Percentiles rank a stretch among this genome's conserved stretches.
These are phyloP conservation scores for Teunomyces stri DNA, from an alignment of 805 yeast genomes.

Conservation along the genomic window DNA sequence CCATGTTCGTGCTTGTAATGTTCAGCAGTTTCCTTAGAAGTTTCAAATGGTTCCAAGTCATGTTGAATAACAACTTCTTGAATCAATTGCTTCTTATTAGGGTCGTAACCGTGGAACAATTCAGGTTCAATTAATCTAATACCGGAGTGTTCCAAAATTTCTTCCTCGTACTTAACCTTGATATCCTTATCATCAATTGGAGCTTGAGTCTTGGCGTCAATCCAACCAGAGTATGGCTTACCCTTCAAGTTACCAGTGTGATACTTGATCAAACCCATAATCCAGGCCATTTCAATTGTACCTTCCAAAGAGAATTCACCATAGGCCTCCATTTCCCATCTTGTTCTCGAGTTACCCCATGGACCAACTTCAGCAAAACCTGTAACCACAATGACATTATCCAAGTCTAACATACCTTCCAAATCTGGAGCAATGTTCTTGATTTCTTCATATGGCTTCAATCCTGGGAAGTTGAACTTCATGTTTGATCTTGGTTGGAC, in stretches of 20 bases:
- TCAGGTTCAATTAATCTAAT: slow-evolving; percentile 96
- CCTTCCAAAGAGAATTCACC: slow-evolving; percentile 98
- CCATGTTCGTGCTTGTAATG: slow-evolving; percentile 94
- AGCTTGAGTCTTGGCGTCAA: slow-evolving; percentile 86
- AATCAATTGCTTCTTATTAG: slow-evolving; percentile 85
- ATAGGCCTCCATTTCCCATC: slow-evolving; percentile 98
- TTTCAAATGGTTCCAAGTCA: slow-evolving; percentile 93
- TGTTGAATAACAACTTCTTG: slow-evolving; percentile 97
- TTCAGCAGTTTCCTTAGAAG: slow-evolving; percentile 92
- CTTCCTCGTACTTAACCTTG: slow-evolving; percentile 85
- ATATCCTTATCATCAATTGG: slow-evolving; percentile 95
- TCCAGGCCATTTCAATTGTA: slow-evolving; percentile 99
- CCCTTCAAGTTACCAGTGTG: slow-evolving; percentile 89
- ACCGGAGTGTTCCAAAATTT: slow-evolving; percentile 91
- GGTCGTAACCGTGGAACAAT: slow-evolving; percentile 90
- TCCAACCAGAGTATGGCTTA: slow-evolving; percentile 94
- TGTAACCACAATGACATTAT: slow-evolving; percentile 88
- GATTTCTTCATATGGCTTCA: slow-evolving; percentile 74
- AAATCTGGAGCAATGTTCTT: slow-evolving; percentile 68
- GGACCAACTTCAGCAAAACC: slow-evolving; percentile 99
- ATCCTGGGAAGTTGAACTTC: slow-evolving; percentile 87
- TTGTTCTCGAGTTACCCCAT: slow-evolving; percentile 98
- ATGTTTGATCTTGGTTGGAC: slow-evolving; percentile 94
- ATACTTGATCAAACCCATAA: slow-evolving; percentile 96
- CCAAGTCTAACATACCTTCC: slow-evolving; percentile 90